Evolutionary conservation across 2,329 filamentous ascomycete genomes (phyloP).

Genomic region (Plenodomus tracheiphilus): DNA sequence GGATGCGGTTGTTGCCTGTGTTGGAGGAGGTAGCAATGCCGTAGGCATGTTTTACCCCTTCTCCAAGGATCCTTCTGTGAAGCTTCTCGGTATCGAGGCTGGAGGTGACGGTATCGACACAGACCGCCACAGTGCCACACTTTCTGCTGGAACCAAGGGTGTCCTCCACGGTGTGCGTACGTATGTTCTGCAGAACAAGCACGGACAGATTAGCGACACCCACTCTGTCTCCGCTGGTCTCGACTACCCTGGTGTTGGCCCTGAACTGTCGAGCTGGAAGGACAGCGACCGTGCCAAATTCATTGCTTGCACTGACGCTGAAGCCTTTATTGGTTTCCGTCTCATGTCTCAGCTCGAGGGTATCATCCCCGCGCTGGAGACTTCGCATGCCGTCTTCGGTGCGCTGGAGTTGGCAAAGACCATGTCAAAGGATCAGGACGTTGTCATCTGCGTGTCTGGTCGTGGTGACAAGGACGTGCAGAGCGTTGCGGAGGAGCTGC

Average conservation of each 20-base stretch:
- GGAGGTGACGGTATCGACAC: conserved; percentile 93
- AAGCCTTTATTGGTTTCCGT: conserved; percentile 87
- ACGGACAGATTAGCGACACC: conserved; percentile 92
- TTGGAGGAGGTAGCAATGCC: conserved; percentile 93
- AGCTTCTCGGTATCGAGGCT: conserved; percentile 91
- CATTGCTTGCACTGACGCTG: conserved; percentile 85
- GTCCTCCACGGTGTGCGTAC: conserved; percentile 95
- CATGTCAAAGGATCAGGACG: conserved; percentile 83
- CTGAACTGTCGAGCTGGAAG: conserved; percentile 92
- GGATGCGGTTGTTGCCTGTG: conserved; percentile 94
- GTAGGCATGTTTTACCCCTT: conserved; percentile 99
- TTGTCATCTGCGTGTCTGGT: conserved; percentile 92
- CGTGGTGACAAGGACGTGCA: conserved; percentile 98
- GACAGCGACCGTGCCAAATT: conserved; percentile 84
- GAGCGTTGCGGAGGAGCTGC: conserved; percentile 93
- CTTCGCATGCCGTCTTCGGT: conserved; percentile 88
- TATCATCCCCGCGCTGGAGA: conserved; percentile 95
- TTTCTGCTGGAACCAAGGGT: conserved; percentile 83
- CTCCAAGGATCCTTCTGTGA: conserved; percentile 78
- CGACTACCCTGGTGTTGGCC: conserved; percentile 95
- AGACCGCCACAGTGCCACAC: conserved; percentile 79
- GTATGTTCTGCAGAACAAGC: conserved; percentile 88
- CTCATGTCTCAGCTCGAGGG: conserved; percentile 86
- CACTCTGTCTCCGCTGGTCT: conserved; percentile 96
- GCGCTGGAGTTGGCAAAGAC: conserved; percentile 89